These are phyloP conservation scores for Vararia minispora DNA, from an alignment of 768 basidiomycete genomes.

Conservation along the genomic window DNA sequence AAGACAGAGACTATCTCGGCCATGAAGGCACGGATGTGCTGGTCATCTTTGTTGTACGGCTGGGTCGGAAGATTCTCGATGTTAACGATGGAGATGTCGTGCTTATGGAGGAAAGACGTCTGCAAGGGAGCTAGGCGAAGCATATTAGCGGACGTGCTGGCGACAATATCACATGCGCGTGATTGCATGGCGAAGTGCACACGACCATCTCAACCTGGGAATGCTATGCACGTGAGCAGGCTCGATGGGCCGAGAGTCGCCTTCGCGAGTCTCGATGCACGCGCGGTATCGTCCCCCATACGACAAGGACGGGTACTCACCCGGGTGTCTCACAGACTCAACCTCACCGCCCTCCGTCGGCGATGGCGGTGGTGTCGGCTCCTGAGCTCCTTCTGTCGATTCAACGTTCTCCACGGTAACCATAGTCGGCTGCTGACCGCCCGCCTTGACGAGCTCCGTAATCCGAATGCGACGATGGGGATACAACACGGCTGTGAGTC, in stretches of 20 bases:
- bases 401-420: conserved; percentile 24
- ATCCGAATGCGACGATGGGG: conserved; percentile 87
- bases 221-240: too few species aligned
- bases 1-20: conserved; percentile 94
- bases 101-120: conserved; percentile 75
- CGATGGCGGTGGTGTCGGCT: conserved; percentile 35
- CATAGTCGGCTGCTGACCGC: conserved; percentile 24
- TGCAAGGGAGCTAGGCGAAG: conserved; percentile 46
- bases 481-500: conserved; percentile 89
- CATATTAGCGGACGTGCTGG: conserved; percentile 2
- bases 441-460: conserved; percentile 73
- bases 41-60: conserved; percentile 86
- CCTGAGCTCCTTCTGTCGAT: conserved; percentile 31
- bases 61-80: conserved; percentile 75
- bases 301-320: too few species aligned
- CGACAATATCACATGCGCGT: too few species aligned
- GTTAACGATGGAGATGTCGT: conserved; percentile 78
- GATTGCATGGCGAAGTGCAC: too few species aligned
- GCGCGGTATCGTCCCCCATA: too few species aligned
- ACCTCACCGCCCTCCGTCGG: conserved; percentile 6
- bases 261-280: too few species aligned
- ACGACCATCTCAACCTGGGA: too few species aligned
- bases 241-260: too few species aligned
- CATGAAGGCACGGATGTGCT: conserved; percentile 93
- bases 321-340: too few species aligned